These are phyloP conservation scores for Selaginella tamariscina DNA, from an alignment of 75 land plant genomes.

Conservation along the genomic window DNA sequence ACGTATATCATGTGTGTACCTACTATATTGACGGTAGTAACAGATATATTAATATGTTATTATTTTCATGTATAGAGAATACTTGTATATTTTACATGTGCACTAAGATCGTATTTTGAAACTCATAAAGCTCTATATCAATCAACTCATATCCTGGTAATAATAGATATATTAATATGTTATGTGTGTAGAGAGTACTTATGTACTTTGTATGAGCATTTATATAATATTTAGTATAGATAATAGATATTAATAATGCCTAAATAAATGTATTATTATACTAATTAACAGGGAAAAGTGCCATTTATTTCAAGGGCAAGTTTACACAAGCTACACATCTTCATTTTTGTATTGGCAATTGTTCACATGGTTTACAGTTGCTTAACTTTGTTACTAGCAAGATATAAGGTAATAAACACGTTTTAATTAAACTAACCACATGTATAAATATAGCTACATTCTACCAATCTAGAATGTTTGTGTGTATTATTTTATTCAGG, in stretches of 20 bases:
- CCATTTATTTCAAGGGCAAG: slow-evolving; percentile 61
- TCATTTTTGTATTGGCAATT: slow-evolving; percentile 70
- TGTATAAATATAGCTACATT: no score
- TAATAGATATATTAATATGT: no score
- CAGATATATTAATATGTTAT: no score
- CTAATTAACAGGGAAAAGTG: slow-evolving; percentile 45
- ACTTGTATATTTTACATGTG: no score
- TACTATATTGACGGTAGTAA: no score
- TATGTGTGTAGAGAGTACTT: no score
- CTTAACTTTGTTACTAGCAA: slow-evolving; percentile 55
- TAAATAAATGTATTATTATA: no score
- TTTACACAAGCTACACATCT: slow-evolving; percentile 75
- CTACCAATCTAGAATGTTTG: background rate
- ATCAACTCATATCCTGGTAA: no score
- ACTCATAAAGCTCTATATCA: no score
- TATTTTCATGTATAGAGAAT: no score
- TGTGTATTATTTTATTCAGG: background rate
- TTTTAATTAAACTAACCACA: background rate
- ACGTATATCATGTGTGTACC: no score
- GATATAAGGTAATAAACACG: slow-evolving; percentile 33
- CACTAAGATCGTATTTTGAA: no score
- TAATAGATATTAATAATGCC: background rate
- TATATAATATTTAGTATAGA: background rate
- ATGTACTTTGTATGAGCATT: background rate
- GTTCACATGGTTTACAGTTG: slow-evolving; percentile 66